Percentiles rank a stretch among this genome's conserved stretches.
These are phyloP conservation scores for Aspergillus clavatus DNA, from an alignment of 2,329 filamentous ascomycete species.

Conservation along the genomic window DNA sequence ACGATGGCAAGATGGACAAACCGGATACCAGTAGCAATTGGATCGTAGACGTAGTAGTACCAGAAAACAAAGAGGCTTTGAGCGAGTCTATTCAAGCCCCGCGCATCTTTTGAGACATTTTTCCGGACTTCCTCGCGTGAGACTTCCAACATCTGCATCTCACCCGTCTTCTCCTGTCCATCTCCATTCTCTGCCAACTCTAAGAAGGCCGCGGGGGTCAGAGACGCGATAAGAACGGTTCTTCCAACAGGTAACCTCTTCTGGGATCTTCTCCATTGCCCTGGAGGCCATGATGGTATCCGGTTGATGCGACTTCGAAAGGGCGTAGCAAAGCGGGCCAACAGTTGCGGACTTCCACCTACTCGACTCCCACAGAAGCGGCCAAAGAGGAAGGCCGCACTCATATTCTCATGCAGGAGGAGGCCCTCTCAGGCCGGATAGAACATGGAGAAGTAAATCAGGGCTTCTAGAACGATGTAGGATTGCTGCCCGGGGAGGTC, in stretches of 20 bases:
- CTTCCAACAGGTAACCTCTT: conserved; percentile 23
- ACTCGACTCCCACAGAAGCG: conserved; percentile 47
- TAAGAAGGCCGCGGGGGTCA: conserved; percentile 57
- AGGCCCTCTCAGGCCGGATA: conserved; percentile 2
- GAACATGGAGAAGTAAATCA: conserved; percentile 5
- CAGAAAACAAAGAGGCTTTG: conserved; percentile 62
- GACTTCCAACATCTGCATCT: conserved; percentile 79
- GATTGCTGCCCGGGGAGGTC: background rate
- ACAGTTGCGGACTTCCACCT: conserved; percentile 31
- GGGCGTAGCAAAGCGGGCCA: conserved; percentile 25
- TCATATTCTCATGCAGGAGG: conserved; percentile 41
- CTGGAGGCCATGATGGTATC: conserved; percentile 22
- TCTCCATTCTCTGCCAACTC: conserved; percentile 50
- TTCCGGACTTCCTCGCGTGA: conserved; percentile 74
- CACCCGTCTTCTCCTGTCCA: conserved; percentile 60
- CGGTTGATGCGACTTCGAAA: conserved; percentile 28
- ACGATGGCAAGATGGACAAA: conserved; percentile 83
- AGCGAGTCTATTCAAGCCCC: conserved; percentile 54
- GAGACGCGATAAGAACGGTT: conserved; percentile 37
- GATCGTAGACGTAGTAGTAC: conserved; percentile 62
- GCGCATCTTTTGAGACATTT: conserved; percentile 58
- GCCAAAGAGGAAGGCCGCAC: conserved; percentile 45
- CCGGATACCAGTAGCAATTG: conserved; percentile 77
- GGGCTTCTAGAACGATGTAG: conserved; percentile 7
- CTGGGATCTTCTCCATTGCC: conserved; percentile 12